A percentile compares a stretch with the other conserved stretches of the same genome.
phyloP scores from a whole-genome alignment of 371 early-diverging fungal genomes.

The Nosema muscidifuracis region DNA sequence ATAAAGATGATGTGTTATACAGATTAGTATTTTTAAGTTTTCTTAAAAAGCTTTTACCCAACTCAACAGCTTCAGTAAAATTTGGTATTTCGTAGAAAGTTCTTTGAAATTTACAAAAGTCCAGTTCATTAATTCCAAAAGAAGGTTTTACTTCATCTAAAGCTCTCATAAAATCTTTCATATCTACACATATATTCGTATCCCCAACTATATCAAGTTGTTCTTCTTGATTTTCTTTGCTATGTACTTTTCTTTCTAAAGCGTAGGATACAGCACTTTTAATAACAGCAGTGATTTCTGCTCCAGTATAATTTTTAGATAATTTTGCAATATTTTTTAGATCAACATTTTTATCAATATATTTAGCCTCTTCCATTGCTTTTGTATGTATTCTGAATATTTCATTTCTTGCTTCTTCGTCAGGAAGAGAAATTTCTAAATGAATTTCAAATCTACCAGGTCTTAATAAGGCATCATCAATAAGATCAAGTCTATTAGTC shows the following conservation, averaged over 20 bases:
- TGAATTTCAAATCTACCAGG: conserved; percentile 67
- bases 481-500: conserved; percentile 64
- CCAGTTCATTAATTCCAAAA: conserved; percentile 87
- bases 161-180: conserved; percentile 83
- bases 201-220: conserved; percentile 71
- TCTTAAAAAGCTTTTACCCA: conserved; percentile 65
- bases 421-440: conserved; percentile 67
- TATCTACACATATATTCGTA: conserved; percentile 72
- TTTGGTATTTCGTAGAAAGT: conserved; percentile 71
- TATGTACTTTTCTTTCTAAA: conserved; percentile 86
- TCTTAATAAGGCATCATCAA: conserved; percentile 62
- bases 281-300: conserved; percentile 92
- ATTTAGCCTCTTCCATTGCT: conserved; percentile 74
- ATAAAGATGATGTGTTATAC: conserved; percentile 74
- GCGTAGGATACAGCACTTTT: conserved; percentile 97
- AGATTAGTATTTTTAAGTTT: conserved; percentile 71
- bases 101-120: conserved; percentile 65
- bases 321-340: conserved; percentile 75
- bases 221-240: conserved; percentile 18
- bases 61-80: conserved; percentile 76
- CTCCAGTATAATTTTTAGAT: conserved; percentile 98
- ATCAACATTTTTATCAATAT: conserved; percentile 78
- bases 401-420: conserved; percentile 68
- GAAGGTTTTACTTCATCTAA: conserved; percentile 90
- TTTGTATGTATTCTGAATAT: conserved; percentile 77